A percentile compares a stretch with the other conserved stretches of the same genome.
Conservation (phyloP, 129 eudicot species). For the Ambrosia artemisiifolia region DNA sequence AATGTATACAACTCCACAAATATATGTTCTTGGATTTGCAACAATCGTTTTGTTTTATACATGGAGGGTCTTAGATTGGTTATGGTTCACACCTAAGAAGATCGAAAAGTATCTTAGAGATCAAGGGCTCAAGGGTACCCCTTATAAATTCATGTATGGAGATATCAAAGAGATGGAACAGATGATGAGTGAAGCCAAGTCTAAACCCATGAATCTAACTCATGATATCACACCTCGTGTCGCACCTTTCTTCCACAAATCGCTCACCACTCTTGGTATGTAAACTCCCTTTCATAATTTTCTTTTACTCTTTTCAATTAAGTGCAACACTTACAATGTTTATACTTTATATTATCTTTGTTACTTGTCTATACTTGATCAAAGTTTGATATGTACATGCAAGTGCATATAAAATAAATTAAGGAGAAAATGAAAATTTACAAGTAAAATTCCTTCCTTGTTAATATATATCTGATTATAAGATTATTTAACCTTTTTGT, state of each 20-base stretch:
- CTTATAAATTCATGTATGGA: conserved; percentile 14
- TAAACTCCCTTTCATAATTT: not conserved
- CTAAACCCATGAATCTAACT: conserved; percentile 20
- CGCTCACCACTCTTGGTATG: conserved; percentile 2
- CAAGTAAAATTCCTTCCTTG: too few relatives aligned
- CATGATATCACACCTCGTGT: conserved; percentile 4
- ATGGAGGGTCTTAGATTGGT: conserved; percentile 10
- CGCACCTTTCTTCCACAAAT: conserved; percentile 11
- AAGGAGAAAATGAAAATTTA: too few relatives aligned
- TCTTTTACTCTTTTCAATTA: too few relatives aligned
- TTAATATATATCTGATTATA: too few relatives aligned
- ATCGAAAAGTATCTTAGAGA: conserved; percentile 17
- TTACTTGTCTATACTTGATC: too few relatives aligned
- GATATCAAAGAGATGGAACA: conserved; percentile 12
- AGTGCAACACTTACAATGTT: too few relatives aligned
- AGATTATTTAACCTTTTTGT: too few relatives aligned
- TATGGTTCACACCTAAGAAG: conserved; percentile 26
- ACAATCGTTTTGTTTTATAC: not conserved
- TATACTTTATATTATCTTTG: too few relatives aligned
- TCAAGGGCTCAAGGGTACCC: conserved; percentile 17
- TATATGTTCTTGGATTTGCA: too few relatives aligned
- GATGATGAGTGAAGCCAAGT: conserved; percentile 7
- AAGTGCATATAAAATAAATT: too few relatives aligned
- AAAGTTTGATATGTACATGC: too few relatives aligned
- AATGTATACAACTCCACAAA: too few relatives aligned